Percentiles rank a stretch among this genome's conserved stretches.
phyloP scores from a whole-genome alignment of 306 rosid genomes.

The Sicyos baderoa region DNA sequence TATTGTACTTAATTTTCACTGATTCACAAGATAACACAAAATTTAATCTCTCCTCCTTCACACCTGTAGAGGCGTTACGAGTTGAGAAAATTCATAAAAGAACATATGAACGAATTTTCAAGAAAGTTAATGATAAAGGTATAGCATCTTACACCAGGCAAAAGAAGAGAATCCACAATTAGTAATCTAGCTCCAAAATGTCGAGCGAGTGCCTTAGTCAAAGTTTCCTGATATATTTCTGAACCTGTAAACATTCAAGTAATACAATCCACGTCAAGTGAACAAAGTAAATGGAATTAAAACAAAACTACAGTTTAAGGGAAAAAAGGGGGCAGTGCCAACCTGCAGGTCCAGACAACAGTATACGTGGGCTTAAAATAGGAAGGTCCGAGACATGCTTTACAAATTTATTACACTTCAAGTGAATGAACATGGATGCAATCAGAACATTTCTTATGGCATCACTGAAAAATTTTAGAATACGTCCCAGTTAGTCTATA shows the following conservation, averaged over 20 bases:
- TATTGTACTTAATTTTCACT: background rate
- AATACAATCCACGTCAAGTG: slow-evolving; percentile 15
- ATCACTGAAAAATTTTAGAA: slow-evolving; percentile 48
- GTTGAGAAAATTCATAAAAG: background rate
- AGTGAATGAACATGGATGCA: slow-evolving; percentile 65
- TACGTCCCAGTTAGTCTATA: background rate
- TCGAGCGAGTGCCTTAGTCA: slow-evolving; percentile 85
- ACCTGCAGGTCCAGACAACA: slow-evolving; percentile 97
- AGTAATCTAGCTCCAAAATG: slow-evolving; percentile 71
- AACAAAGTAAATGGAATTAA: background rate
- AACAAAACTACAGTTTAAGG: slow-evolving; percentile 9
- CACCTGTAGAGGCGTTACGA: slow-evolving; percentile 2
- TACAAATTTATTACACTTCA: slow-evolving; percentile 61
- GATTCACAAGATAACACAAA: background rate
- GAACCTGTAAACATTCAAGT: slow-evolving; percentile 55
- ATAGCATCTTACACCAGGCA: slow-evolving; percentile 76
- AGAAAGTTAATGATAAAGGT: slow-evolving; percentile 1
- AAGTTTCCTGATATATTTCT: slow-evolving; percentile 86
- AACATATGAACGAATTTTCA: slow-evolving; percentile 2
- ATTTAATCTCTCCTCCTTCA: slow-evolving; percentile 1
- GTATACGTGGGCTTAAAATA: slow-evolving; percentile 62
- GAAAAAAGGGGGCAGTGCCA: slow-evolving; percentile 10
- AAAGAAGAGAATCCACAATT: slow-evolving; percentile 66
- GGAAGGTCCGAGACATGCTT: slow-evolving; percentile 68
- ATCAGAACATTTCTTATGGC: slow-evolving; percentile 68